These are phyloP conservation scores for Phytophthora litchii DNA, from an alignment of 352 stramenopile genomes.

Conservation along the genomic window DNA sequence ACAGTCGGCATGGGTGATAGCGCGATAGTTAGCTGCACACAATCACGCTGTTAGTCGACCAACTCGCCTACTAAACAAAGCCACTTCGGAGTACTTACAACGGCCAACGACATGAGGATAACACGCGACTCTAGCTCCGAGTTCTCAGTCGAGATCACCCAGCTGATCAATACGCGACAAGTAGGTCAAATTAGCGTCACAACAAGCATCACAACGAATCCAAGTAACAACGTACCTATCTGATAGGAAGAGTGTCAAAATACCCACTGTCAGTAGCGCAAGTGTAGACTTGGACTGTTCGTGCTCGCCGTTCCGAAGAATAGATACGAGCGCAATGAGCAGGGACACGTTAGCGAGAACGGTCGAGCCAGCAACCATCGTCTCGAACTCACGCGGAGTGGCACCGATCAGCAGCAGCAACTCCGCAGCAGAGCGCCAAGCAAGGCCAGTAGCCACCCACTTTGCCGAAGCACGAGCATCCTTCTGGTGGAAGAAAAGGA, in stretches of 20 bases:
- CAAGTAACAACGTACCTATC: slow-evolving; percentile 52
- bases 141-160: slow-evolving; percentile 61
- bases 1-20: slow-evolving; percentile 67
- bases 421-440: slow-evolving; percentile 76
- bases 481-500: slow-evolving; percentile 80
- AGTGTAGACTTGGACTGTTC: slow-evolving; percentile 64
- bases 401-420: slow-evolving; percentile 65
- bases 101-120: slow-evolving; percentile 75
- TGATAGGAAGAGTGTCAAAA: slow-evolving; percentile 61
- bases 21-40: slow-evolving; percentile 58
- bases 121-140: slow-evolving; percentile 63
- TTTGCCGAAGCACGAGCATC: slow-evolving; percentile 73
- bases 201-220: background rate
- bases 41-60: slow-evolving; percentile 7
- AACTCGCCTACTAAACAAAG: slow-evolving; percentile 2
- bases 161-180: slow-evolving; percentile 32
- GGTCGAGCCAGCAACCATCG: slow-evolving; percentile 43
- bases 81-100: slow-evolving; percentile 43
- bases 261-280: slow-evolving; percentile 42
- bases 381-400: slow-evolving; percentile 49
- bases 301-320: slow-evolving; percentile 59
- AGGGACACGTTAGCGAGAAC: slow-evolving; percentile 64
- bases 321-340: slow-evolving; percentile 49
- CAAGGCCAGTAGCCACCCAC: slow-evolving; percentile 83
- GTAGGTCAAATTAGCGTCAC: slow-evolving; percentile 6